Conservation (phyloP, 805 yeast genomes). For the Candida vartiovaarae region DNA sequence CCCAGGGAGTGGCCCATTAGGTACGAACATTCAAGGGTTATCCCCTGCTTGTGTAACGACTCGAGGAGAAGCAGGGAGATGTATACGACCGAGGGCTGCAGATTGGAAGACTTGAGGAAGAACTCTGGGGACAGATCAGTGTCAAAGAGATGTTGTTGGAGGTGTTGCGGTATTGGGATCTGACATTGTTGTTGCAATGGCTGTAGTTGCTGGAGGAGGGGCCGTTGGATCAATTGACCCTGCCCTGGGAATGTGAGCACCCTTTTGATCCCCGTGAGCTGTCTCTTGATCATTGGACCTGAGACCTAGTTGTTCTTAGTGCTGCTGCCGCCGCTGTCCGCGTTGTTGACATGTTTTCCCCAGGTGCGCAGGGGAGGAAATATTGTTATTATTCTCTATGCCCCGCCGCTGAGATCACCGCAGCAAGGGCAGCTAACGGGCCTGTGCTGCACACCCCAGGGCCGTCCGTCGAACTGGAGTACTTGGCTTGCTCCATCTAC, state of each 20-base stretch:
- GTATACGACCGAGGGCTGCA: constrained; percentile 23
- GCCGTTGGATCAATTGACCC: constrained; percentile 14
- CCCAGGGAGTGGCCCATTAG: constrained; percentile 40
- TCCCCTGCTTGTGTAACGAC: constrained; percentile 16
- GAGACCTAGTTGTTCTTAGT: too few relatives aligned
- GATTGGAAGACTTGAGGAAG: constrained; percentile 24
- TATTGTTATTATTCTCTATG: too few relatives aligned
- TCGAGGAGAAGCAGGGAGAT: constrained; percentile 21
- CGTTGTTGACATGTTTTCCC: too few relatives aligned
- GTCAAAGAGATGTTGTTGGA: too few relatives aligned
- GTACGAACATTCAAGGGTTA: constrained; percentile 16
- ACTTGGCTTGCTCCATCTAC: too few relatives aligned
- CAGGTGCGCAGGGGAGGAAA: too few relatives aligned
- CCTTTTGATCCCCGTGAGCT: constrained; percentile 1
- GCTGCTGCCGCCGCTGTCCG: too few relatives aligned
- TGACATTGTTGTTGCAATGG: constrained; percentile 7
- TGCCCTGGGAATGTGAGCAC: constrained; percentile 22
- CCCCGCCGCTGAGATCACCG: too few relatives aligned
- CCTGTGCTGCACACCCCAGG: too few relatives aligned
- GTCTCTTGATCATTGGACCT: constrained; percentile 6
- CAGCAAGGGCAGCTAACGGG: too few relatives aligned
- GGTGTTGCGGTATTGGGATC: constrained; percentile 3
- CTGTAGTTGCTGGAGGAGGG: constrained; percentile 5
- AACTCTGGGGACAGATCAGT: background rate
- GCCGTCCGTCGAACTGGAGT: too few relatives aligned